Percentiles rank a stretch among this genome's conserved stretches.
Conservation (phyloP, 176 grass and related monocot genomes). For the Urochloa ruziziensis region DNA sequence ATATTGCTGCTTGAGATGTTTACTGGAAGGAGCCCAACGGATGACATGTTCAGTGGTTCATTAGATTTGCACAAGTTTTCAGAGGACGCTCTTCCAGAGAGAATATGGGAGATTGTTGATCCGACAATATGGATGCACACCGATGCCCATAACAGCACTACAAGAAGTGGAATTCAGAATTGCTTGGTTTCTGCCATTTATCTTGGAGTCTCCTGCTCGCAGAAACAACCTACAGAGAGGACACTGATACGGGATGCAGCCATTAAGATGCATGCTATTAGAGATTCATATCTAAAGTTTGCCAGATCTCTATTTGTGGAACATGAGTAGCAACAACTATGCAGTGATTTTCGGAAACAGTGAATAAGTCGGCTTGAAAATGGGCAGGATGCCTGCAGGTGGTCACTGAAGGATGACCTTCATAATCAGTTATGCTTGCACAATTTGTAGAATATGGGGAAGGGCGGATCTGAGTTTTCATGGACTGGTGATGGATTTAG, state of each 20-base stretch:
- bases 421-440: too few species aligned
- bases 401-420: too few species aligned
- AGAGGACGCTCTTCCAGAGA: neutral
- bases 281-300: neutral
- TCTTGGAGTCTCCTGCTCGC: conserved; percentile 9
- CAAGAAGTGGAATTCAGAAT: neutral
- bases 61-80: conserved; percentile 13
- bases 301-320: neutral
- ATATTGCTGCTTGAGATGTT: conserved; percentile 40
- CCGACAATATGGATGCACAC: neutral
- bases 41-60: neutral
- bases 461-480: too few species aligned
- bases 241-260: neutral
- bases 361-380: neutral
- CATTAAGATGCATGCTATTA: neutral
- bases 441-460: too few species aligned
- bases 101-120: neutral
- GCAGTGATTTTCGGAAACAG: neutral
- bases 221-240: neutral
- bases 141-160: neutral
- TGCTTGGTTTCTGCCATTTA: neutral
- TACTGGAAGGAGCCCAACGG: conserved; percentile 6
- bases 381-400: too few species aligned
- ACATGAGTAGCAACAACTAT: too few species aligned
- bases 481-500: too few species aligned